phyloP scores from a whole-genome alignment of 495 filamentous ascomycete species.

The Tuber borchii region DNA sequence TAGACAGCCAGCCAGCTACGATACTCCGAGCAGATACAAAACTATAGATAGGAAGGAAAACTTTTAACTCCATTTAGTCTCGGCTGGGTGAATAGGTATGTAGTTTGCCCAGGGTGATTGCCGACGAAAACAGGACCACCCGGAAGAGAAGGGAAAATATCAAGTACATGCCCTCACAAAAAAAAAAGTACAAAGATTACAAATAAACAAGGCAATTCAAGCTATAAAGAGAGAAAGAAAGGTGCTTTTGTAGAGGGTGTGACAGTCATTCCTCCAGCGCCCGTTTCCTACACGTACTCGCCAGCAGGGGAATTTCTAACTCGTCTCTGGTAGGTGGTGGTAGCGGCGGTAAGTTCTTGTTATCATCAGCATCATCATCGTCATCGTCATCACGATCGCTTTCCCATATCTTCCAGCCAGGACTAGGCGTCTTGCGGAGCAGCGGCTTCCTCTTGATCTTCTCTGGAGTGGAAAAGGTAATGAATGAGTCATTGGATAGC shows the following conservation, averaged over 20 bases:
- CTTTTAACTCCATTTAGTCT: neutral
- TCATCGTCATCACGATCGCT: slow-evolving; percentile 14
- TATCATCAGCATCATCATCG: slow-evolving; percentile 15
- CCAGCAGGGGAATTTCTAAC: neutral
- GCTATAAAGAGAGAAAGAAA: neutral
- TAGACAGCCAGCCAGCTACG: neutral
- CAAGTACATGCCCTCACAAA: neutral
- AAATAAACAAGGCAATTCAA: neutral
- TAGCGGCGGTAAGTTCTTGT: neutral
- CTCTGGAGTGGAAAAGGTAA: slow-evolving; percentile 24
- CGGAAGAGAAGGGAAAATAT: neutral
- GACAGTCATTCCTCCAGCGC: neutral
- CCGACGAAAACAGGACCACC: neutral
- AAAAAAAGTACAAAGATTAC: neutral
- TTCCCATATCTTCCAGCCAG: slow-evolving; percentile 24
- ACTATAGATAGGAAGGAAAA: neutral
- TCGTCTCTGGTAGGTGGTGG: neutral
- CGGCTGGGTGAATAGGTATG: neutral
- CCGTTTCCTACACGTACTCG: neutral
- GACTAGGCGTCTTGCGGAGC: slow-evolving; percentile 11
- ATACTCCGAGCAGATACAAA: neutral
- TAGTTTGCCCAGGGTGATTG: neutral
- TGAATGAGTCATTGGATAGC: slow-evolving; percentile 24
- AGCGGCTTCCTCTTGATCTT: slow-evolving; percentile 17
- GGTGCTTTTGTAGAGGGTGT: neutral